Evolutionary conservation across 78 protist species (phyloP), one percentile per base, ranked within the genome.

Genomic region (Cyanophora paradoxa): DNA sequence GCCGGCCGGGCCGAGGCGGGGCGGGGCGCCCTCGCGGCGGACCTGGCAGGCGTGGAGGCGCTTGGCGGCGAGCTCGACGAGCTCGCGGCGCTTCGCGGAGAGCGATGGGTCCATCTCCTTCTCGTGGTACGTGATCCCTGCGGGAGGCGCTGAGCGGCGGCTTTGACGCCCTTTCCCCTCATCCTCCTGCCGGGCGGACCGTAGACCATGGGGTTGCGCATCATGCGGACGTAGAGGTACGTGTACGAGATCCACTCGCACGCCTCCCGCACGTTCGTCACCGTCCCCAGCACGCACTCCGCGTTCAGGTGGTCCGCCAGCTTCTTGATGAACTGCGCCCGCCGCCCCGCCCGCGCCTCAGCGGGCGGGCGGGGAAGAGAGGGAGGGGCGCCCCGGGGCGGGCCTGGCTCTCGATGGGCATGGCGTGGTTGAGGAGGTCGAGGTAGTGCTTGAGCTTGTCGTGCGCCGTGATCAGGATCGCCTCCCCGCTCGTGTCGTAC

Each of bases 211-310:
- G 99, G 98, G 58, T 95, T 96, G 41, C 37, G n/a, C 22, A 37
- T 40, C 97, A 93, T 87, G 40, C 99, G 84, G 41, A 92, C 82
- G 78, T 63, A 82, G 54, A 96, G 61, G 80, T 93, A 97, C 56
- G 99, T 92, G 86, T 93, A 95, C 28, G 87, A 20, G 31, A 97
- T 73, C 99, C 99, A 97, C 58, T 22, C 37, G n/a, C 77, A 34
- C 3, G 97, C 99, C 66, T 97, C 98, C 19, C 36, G 41, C 1
- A 94, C 65, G 31, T 64, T 88, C 7, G 92, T 40, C 11, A 96
- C 96, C 2, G 98, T 95, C 14, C 99, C 99, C n/a, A 92, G 79
- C 22, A 90, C 90, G n/a, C 96, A 70, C 79, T 97, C 99, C 36
- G 98, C 99, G 78, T 93, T 93, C 58, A 96, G 85, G 70, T 95